These are phyloP conservation scores for Syzygium aromaticum DNA, from an alignment of 345 rosid genomes.

Conservation along the genomic window DNA sequence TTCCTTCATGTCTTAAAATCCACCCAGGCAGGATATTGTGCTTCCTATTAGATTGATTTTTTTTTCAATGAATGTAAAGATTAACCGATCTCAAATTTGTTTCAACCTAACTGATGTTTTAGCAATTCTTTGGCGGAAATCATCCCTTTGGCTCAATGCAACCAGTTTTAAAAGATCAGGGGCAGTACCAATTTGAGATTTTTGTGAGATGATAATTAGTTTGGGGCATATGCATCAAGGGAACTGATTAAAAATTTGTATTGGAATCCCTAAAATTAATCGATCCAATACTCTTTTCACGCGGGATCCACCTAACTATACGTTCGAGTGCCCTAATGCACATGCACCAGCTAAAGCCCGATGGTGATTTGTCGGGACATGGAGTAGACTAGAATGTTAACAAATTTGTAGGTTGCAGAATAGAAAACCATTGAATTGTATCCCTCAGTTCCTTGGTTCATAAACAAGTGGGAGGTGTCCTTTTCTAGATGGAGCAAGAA, in stretches of 20 bases:
- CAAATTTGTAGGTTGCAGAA: too few species aligned
- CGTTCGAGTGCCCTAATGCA: neutral
- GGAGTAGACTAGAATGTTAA: too few species aligned
- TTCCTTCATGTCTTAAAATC: neutral
- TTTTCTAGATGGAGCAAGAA: too few species aligned
- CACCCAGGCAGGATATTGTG: neutral
- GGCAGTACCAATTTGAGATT: neutral
- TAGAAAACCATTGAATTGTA: neutral
- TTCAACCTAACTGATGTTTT: neutral
- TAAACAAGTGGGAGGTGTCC: neutral
- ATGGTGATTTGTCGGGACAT: too few species aligned
- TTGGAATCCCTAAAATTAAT: too few species aligned
- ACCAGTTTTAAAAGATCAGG: neutral
- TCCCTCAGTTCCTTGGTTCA: too few species aligned
- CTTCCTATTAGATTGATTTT: neutral
- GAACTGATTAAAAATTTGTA: too few species aligned
- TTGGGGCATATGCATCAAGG: too few species aligned
- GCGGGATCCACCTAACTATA: too few species aligned
- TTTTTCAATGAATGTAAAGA: neutral
- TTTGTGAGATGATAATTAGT: too few species aligned
- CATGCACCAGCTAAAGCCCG: too few species aligned
- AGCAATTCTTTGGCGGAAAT: neutral
- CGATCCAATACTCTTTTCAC: too few species aligned
- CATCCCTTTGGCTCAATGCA: neutral
- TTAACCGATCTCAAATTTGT: neutral